A percentile compares a stretch with the other conserved stretches of the same genome.
phyloP scores from a whole-genome alignment of 192 early-diverging fungal genomes.

The Linderina pennispora region DNA sequence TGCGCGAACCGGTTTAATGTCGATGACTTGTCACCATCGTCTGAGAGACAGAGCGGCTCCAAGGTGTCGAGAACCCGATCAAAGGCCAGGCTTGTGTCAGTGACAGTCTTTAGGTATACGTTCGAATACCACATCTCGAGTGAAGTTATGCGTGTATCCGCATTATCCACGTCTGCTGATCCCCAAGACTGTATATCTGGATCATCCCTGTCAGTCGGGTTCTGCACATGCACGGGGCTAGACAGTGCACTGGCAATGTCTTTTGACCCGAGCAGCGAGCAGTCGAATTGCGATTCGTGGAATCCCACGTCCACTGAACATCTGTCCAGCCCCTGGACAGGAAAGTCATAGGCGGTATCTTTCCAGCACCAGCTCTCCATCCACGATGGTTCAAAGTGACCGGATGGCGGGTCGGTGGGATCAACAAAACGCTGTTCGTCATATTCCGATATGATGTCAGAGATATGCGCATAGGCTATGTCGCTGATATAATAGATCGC shows the following conservation, averaged over 20 bases:
- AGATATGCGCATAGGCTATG: neutral
- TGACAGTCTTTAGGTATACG: conserved; percentile 14
- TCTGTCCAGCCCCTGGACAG: conserved; percentile 1
- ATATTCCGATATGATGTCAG: neutral
- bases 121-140: conserved; percentile 25
- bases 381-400: conserved; percentile 14
- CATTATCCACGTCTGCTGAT: neutral
- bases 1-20: too few species aligned
- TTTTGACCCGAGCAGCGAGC: neutral
- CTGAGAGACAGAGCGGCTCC: neutral
- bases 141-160: neutral
- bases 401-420: neutral
- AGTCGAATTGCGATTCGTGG: conserved; percentile 1
- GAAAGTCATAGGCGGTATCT: neutral
- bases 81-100: conserved; percentile 1
- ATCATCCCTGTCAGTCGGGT: neutral
- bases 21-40: too few species aligned
- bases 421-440: neutral
- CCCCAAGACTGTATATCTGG: neutral
- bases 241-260: neutral
- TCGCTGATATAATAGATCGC: conserved; percentile 15
- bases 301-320: conserved; percentile 17
- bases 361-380: conserved; percentile 25
- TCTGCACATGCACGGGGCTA: too few species aligned
- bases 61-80: neutral